Base-by-base conservation (phyloP, 1,139 yeast species). In the Diutina sp. region DNA sequence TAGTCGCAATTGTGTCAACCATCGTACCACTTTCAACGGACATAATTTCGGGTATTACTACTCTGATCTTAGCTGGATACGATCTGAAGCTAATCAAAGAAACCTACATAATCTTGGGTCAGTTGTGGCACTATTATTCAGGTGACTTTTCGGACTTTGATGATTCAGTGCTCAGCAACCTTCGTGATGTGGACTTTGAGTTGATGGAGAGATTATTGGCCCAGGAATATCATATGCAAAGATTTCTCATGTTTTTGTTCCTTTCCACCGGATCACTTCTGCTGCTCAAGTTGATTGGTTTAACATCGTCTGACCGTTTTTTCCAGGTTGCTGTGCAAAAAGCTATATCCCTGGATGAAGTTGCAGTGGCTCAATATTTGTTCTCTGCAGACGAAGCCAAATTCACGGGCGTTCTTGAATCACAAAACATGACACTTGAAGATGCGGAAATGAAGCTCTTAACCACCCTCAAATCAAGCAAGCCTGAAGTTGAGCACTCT, bases 41-140 rank as follows among this genome's bases (percentile, higher is more conserved):
- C 8, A 79, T 91, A 35, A 74, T 85, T 32, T 70, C 77, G 51
- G 90, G 96, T 2, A 82, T 95, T 8, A 80, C 89, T 29, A 83
- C 81, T 58, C 82, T 95, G 1, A 81, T 93, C 30, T 71, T 84
- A 51, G 56, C 72, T n/a, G 62, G 67, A 16, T 61, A 62, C 14
- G 56, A 64, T 1, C 35, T n/a, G 18, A n/a, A 28, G 8, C 29
- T 59, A 45, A 55, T 48, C 30, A 71, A 67, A 59, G 76, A 72
- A 59, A 72, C 79, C 4, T 57, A 75, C 29, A 70, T 72, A 55
- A 72, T 74, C 14, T 71, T 76, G 61, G 75, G 77, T 45, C 79
- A 75, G 61, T 63, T 76, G 56, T 76, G 78, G 78, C 67, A 70
- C 59, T 70, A 62, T 58, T 65, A 65, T 58, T 66, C 63, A 48